Conservation (phyloP, 23 red algal genomes). For the Gracilaria gracilis region DNA sequence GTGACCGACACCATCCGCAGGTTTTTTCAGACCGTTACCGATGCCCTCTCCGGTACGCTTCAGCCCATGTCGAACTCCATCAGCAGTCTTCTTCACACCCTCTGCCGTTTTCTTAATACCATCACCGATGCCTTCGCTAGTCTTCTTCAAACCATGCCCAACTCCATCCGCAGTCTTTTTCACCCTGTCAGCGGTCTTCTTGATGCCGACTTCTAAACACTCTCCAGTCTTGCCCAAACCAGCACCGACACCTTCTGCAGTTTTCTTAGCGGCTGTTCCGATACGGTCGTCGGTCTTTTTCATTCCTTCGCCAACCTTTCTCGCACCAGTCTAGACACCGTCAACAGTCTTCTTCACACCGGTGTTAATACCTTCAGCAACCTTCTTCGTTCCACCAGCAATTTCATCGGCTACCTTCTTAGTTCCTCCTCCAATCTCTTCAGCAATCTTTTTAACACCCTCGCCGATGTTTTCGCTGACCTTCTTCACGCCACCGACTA, state of each 20-base stretch:
- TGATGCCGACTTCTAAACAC: conserved; percentile 28
- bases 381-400: conserved; percentile 58
- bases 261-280: conserved; percentile 46
- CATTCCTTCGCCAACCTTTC: conserved; percentile 68
- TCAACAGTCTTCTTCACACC: conserved; percentile 65
- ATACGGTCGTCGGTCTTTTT: conserved; percentile 46
- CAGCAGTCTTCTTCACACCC: conserved; percentile 54
- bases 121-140: conserved; percentile 42
- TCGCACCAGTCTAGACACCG: conserved; percentile 52
- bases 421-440: conserved; percentile 51
- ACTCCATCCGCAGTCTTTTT: conserved; percentile 64
- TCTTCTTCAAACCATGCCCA: conserved; percentile 45
- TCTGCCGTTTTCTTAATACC: conserved; percentile 64
- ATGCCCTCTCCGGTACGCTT: conserved; percentile 31
- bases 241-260: conserved; percentile 16
- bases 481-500: conserved; percentile 49
- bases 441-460: conserved; percentile 54
- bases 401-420: conserved; percentile 53
- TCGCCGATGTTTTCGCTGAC: conserved; percentile 44
- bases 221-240: conserved; percentile 43
- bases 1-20: conserved; percentile 28
- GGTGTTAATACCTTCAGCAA: conserved; percentile 54
- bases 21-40: conserved; percentile 41
- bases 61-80: conserved; percentile 47
- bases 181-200: conserved; percentile 44